These are phyloP conservation scores for Tulasnella sp. DNA, from an alignment of 768 basidiomycete species.

Conservation along the genomic window DNA sequence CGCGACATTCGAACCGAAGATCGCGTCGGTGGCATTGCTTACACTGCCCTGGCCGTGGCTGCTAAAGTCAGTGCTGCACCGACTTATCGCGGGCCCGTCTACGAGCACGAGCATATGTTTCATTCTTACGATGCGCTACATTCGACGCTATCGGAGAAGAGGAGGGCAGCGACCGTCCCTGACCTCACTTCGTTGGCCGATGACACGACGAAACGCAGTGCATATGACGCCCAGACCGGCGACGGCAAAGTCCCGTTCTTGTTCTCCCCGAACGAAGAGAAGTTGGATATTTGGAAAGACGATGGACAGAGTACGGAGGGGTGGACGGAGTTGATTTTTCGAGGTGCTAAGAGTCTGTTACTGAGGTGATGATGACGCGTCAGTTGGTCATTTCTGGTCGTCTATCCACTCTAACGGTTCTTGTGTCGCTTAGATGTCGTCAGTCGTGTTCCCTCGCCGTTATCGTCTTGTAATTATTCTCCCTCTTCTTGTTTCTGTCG, in stretches of 20 bases:
- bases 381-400: no score
- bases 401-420: no score
- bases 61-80: background rate
- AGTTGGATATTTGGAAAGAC: background rate
- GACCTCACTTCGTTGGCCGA: background rate
- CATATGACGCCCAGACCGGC: no score
- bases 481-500: no score
- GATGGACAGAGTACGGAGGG: no score
- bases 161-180: background rate
- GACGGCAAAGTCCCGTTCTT: background rate
- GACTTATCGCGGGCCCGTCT: background rate
- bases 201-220: background rate
- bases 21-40: background rate
- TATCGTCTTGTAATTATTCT: no score
- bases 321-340: no score
- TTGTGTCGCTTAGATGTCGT: no score
- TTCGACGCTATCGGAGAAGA: background rate
- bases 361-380: no score
- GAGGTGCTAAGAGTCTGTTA: no score
- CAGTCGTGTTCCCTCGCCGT: no score
- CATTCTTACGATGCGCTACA: slow-evolving; percentile 5
- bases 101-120: slow-evolving; percentile 12
- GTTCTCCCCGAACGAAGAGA: background rate
- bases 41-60: background rate
- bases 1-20: background rate